phyloP scores from a whole-genome alignment of 495 filamentous ascomycete species.

The Thozetella sp. region DNA sequence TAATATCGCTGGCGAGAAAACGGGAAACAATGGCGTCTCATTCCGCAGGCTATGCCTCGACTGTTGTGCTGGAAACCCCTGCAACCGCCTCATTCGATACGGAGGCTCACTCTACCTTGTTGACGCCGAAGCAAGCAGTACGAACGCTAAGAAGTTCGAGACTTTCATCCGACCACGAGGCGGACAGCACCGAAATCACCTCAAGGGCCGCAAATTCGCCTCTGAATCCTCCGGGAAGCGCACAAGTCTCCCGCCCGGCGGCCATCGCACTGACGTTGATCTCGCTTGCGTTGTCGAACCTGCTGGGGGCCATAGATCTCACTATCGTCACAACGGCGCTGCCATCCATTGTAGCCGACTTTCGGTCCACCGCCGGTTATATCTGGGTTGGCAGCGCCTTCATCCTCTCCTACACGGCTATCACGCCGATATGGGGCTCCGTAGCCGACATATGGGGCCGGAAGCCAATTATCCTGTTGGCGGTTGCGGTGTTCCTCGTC shows the following conservation, averaged over 20 bases:
- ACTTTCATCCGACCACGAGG: background rate
- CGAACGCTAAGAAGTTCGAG: background rate
- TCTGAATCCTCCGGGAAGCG: too few relatives aligned
- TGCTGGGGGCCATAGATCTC: constrained; percentile 46
- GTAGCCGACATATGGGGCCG: constrained; percentile 81
- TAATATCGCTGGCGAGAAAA: too few relatives aligned
- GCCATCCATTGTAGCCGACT: constrained; percentile 60
- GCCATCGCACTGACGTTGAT: constrained; percentile 24
- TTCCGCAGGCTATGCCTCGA: background rate
- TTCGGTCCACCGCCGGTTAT: constrained; percentile 61
- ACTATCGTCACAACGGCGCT: constrained; percentile 27
- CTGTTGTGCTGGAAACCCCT: background rate
- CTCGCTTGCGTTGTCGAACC: constrained; percentile 43
- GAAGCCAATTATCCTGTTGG: constrained; percentile 71
- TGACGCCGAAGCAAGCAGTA: background rate
- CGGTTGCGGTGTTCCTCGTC: constrained; percentile 70
- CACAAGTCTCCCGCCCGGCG: background rate
- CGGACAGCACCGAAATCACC: background rate
- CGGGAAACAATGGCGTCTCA: background rate
- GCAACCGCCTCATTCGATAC: background rate
- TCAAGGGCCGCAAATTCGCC: too few relatives aligned
- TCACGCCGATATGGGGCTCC: constrained; percentile 75
- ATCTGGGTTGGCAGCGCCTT: constrained; percentile 75
- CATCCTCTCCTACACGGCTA: constrained; percentile 65
- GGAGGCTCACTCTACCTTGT: background rate